Evolutionary conservation across 1,139 yeast genomes (phyloP).

Genomic region (Pichia sp.): DNA sequence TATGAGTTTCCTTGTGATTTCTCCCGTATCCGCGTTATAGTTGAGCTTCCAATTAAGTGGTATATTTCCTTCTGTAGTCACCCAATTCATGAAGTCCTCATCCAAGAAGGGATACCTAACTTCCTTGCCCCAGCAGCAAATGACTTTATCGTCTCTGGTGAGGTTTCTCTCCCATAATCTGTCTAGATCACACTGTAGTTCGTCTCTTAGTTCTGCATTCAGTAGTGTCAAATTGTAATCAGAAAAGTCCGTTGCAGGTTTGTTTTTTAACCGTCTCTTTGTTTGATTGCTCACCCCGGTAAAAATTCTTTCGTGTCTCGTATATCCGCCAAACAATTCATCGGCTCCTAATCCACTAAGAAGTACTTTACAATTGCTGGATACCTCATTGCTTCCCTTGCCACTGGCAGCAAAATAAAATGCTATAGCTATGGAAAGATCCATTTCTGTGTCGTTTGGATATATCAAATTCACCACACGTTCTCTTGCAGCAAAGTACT

Average conservation of each 20-base stretch:
- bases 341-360: slow-evolving; percentile 98
- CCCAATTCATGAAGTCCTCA: slow-evolving; percentile 51
- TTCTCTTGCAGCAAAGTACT: slow-evolving; percentile 49
- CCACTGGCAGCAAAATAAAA: slow-evolving; percentile 78
- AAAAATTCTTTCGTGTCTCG: slow-evolving; percentile 60
- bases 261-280: slow-evolving; percentile 20
- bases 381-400: slow-evolving; percentile 13
- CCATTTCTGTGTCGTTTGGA: slow-evolving; percentile 93
- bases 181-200: slow-evolving; percentile 63
- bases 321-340: slow-evolving; percentile 90
- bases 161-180: slow-evolving; percentile 75
- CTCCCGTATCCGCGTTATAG: slow-evolving; percentile 31
- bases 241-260: slow-evolving; percentile 22
- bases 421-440: slow-evolving; percentile 87
- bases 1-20: slow-evolving; percentile 52
- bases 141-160: slow-evolving; percentile 88
- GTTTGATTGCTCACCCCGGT: slow-evolving; percentile 31
- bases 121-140: slow-evolving; percentile 84
- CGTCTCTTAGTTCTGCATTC: slow-evolving; percentile 40
- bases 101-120: slow-evolving; percentile 86
- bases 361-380: slow-evolving; percentile 60
- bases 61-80: slow-evolving; percentile 36
- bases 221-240: slow-evolving; percentile 26
- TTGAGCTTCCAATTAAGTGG: slow-evolving; percentile 50
- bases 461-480: slow-evolving; percentile 63